phyloP scores from a whole-genome alignment of 305 asterid species.

The Fraxinus angustifolia region DNA sequence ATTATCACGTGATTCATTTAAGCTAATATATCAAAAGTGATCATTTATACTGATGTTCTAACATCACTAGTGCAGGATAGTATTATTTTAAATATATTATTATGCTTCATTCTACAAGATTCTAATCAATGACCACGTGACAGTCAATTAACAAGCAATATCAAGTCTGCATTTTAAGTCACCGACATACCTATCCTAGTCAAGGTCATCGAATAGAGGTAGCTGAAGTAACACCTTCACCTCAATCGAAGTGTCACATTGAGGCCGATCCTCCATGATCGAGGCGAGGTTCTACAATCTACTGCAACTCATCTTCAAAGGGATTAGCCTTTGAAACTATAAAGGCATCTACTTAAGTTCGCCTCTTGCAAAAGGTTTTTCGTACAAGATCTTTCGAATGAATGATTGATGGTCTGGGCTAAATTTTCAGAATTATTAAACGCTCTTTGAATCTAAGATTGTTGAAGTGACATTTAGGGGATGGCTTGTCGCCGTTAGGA shows the following conservation, averaged over 20 bases:
- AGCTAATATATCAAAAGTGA: no score
- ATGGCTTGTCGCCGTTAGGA: background rate
- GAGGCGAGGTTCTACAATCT: background rate
- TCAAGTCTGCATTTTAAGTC: background rate
- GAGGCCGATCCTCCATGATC: background rate
- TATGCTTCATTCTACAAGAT: background rate
- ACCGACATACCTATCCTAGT: background rate
- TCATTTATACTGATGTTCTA: no score
- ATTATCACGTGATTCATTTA: no score
- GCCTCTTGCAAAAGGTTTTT: no score
- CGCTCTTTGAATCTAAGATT: background rate
- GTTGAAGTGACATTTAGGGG: background rate
- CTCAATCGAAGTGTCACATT: background rate
- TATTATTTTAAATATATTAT: no score
- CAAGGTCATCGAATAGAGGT: background rate
- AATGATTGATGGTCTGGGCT: no score
- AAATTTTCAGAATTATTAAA: no score
- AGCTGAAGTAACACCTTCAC: background rate
- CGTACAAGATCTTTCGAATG: background rate
- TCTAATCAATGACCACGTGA: background rate
- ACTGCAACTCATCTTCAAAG: background rate
- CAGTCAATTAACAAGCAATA: background rate
- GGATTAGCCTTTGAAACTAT: background rate
- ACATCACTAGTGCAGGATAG: no score
- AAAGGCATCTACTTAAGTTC: background rate